A percentile compares a stretch with the other conserved stretches of the same genome.
Conservation (phyloP, 2,329 filamentous ascomycete genomes). For the Monilinia fructicola region DNA sequence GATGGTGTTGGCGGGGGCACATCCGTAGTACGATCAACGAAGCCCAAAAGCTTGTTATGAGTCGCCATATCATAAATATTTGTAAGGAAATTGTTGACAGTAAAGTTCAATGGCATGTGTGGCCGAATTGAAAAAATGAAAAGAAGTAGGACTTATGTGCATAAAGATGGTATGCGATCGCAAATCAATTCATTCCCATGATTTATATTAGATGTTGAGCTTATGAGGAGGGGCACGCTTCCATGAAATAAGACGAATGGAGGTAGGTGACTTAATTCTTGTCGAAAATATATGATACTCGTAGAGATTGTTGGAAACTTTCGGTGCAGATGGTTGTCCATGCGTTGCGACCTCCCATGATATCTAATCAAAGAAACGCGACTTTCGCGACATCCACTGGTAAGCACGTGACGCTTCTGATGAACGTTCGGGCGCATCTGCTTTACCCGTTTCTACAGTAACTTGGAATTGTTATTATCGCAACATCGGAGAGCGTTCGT, state of each 20-base stretch:
- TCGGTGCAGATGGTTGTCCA: not conserved
- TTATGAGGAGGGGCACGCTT: not conserved
- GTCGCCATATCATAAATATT: conserved; percentile 13
- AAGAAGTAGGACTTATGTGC: not conserved
- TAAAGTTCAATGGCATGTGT: conserved; percentile 13
- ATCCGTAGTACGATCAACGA: not conserved
- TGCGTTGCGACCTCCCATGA: not conserved
- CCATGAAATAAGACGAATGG: not conserved
- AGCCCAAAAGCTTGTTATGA: not conserved
- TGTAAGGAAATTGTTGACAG: conserved; percentile 5
- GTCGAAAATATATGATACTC: not conserved
- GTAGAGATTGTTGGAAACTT: conserved; percentile 3
- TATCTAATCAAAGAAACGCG: not conserved
- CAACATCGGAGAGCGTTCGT: not conserved
- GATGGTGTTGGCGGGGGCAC: conserved; percentile 4
- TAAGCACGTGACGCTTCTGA: conserved; percentile 3
- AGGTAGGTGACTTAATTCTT: not conserved
- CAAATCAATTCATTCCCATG: conserved; percentile 3
- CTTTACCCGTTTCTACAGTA: not conserved
- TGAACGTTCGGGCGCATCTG: too few species aligned
- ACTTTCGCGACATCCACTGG: conserved; percentile 11
- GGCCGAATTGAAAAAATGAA: not conserved
- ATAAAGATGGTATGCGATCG: not conserved
- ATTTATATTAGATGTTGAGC: not conserved
- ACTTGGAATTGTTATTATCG: not conserved